These are phyloP conservation scores for Colletotrichum acutatum DNA, from an alignment of 2,329 filamentous ascomycete species.

Conservation along the genomic window DNA sequence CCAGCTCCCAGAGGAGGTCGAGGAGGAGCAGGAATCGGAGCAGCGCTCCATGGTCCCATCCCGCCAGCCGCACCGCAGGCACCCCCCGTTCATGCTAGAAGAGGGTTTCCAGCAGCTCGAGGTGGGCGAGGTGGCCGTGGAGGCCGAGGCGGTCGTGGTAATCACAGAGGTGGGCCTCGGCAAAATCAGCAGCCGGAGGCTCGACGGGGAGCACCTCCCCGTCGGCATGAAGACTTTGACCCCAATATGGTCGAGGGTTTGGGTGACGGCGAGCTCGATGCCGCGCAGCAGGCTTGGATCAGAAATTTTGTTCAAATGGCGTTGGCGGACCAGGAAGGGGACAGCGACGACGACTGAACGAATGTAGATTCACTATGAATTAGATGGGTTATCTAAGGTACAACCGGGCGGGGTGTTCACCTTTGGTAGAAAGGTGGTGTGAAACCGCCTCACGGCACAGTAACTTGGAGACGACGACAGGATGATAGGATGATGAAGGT, in stretches of 20 bases:
- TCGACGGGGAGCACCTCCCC: constrained; percentile 35
- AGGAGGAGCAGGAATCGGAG: constrained; percentile 25
- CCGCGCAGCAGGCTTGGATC: constrained; percentile 63
- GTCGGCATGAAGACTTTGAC: constrained; percentile 12
- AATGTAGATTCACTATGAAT: not conserved
- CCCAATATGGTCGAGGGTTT: not conserved
- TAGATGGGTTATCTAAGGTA: not conserved
- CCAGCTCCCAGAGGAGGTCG: constrained; percentile 43
- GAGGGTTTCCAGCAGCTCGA: constrained; percentile 29
- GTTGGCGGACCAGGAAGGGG: constrained; percentile 63
- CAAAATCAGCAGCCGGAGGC: constrained; percentile 41
- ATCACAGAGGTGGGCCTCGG: constrained; percentile 41
- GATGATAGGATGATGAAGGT: not conserved
- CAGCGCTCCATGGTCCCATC: constrained; percentile 32
- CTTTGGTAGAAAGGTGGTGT: not conserved
- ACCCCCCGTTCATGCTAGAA: constrained; percentile 40
- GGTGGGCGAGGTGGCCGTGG: constrained; percentile 43
- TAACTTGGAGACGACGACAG: not conserved
- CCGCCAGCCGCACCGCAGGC: constrained; percentile 45
- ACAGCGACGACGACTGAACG: constrained; percentile 52
- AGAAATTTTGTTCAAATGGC: constrained; percentile 65
- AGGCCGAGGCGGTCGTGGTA: not conserved
- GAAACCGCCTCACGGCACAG: not conserved
- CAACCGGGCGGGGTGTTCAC: not conserved
- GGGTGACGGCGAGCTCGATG: constrained; percentile 50